Conservation (phyloP, 2,329 filamentous ascomycete species). For the Cladobotryum mycophilum region DNA sequence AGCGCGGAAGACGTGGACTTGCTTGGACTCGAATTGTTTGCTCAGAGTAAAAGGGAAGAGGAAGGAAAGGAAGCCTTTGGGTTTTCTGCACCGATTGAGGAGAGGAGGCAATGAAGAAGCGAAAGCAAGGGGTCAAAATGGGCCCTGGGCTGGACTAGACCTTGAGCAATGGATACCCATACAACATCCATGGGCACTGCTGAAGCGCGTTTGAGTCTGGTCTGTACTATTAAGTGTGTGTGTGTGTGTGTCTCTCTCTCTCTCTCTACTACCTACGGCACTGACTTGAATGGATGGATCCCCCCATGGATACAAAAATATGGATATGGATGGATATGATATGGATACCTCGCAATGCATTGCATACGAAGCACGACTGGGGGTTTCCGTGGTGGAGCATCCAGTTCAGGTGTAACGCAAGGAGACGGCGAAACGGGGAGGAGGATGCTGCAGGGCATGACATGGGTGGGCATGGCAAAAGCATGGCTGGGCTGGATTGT, state of each 20-base stretch:
- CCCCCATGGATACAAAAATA: too few relatives aligned
- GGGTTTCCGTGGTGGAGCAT: not conserved
- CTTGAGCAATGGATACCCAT: too few relatives aligned
- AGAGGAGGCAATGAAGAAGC: not conserved
- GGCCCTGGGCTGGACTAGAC: too few relatives aligned
- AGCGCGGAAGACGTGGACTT: conserved; percentile 12
- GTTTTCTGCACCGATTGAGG: not conserved
- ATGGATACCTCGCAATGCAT: not conserved
- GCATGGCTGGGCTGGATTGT: too few relatives aligned
- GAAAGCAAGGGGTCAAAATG: not conserved
- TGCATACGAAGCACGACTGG: not conserved
- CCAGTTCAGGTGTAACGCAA: not conserved
- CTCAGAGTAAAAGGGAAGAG: not conserved
- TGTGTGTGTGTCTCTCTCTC: too few relatives aligned
- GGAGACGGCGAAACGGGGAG: not conserved
- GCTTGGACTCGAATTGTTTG: conserved; percentile 9
- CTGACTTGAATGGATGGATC: not conserved
- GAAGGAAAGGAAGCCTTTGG: not conserved
- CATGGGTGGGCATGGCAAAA: too few relatives aligned
- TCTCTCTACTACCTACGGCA: not conserved
- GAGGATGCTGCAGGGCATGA: not conserved
- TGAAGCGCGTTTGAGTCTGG: not conserved
- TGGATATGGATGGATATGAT: not conserved
- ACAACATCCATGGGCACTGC: not conserved
- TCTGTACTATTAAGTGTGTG: not conserved